These are phyloP conservation scores for Plenodomus biglobosus DNA, from an alignment of 2,329 filamentous ascomycete species.

Conservation along the genomic window DNA sequence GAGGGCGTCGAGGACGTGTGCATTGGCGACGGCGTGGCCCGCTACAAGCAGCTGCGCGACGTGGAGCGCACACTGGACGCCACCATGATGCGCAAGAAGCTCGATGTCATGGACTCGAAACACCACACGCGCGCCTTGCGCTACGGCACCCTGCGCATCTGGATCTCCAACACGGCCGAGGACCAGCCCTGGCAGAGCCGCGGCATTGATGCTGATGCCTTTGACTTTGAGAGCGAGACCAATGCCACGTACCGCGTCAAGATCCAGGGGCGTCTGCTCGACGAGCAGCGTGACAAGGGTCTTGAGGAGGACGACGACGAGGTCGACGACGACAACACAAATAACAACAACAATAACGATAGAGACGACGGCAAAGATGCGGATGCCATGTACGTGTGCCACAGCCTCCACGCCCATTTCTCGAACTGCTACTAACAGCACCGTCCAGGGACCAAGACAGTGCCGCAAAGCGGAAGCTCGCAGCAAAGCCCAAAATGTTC, in stretches of 20 bases:
- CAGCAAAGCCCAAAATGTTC: constrained; percentile 56
- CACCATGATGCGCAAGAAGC: constrained; percentile 87
- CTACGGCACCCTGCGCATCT: constrained; percentile 83
- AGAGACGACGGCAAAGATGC: constrained; percentile 45
- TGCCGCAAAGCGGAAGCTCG: constrained; percentile 35
- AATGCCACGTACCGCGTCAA: constrained; percentile 86
- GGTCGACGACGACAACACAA: constrained; percentile 32
- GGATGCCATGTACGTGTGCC: constrained; percentile 52
- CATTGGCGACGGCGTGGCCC: constrained; percentile 76
- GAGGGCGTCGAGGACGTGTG: constrained; percentile 80
- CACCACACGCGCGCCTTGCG: constrained; percentile 74
- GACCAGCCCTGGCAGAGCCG: constrained; percentile 89
- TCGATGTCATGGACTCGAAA: constrained; percentile 84
- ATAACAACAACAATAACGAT: no score
- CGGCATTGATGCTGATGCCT: constrained; percentile 68
- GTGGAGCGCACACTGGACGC: constrained; percentile 87
- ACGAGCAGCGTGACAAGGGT: constrained; percentile 45
- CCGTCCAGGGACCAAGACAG: constrained; percentile 57
- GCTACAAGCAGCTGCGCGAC: constrained; percentile 82
- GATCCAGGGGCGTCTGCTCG: constrained; percentile 83
- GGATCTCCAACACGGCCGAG: constrained; percentile 92
- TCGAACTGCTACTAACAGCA: not conserved
- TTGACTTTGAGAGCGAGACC: constrained; percentile 76
- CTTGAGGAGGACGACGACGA: constrained; percentile 37
- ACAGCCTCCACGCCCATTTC: not conserved